Percentiles rank a stretch among this genome's conserved stretches.
These are phyloP conservation scores for Monilinia vaccinii-corymbosi DNA, from an alignment of 2,329 filamentous ascomycete species.

Conservation along the genomic window DNA sequence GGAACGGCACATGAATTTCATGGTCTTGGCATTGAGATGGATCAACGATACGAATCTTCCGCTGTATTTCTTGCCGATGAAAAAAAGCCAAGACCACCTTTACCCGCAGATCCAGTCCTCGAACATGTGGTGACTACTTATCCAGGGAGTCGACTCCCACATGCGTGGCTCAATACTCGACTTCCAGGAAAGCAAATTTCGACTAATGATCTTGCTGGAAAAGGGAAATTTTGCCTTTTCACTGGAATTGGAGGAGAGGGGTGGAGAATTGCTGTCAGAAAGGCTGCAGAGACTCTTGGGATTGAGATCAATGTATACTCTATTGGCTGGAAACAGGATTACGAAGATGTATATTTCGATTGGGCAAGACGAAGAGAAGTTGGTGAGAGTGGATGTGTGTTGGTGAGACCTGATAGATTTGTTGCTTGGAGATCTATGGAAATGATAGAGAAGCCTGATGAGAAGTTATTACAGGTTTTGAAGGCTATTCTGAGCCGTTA, in stretches of 20 bases:
- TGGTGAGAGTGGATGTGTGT: constrained; percentile 11
- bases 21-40: constrained; percentile 21
- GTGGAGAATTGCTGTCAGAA: constrained; percentile 12
- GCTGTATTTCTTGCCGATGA: constrained; percentile 19
- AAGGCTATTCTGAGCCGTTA: background rate
- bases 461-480: background rate
- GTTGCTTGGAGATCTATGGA: constrained; percentile 13
- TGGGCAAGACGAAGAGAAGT: constrained; percentile 10
- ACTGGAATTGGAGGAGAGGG: constrained; percentile 14
- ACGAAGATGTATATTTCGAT: constrained; percentile 8
- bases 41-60: constrained; percentile 19
- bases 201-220: constrained; percentile 19
- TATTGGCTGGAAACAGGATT: constrained; percentile 5
- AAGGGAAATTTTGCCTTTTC: constrained; percentile 13
- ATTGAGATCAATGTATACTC: constrained; percentile 2
- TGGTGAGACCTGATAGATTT: constrained; percentile 17
- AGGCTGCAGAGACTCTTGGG: background rate
- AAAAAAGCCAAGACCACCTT: constrained; percentile 5
- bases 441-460: background rate
- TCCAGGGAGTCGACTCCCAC: constrained; percentile 25
- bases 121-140: constrained; percentile 17
- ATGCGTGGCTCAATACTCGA: constrained; percentile 20
- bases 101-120: constrained; percentile 19
- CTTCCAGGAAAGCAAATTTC: constrained; percentile 14
- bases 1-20: constrained; percentile 15